Conservation (phyloP, 2,329 filamentous ascomycete species). For the Alternaria rosae region DNA sequence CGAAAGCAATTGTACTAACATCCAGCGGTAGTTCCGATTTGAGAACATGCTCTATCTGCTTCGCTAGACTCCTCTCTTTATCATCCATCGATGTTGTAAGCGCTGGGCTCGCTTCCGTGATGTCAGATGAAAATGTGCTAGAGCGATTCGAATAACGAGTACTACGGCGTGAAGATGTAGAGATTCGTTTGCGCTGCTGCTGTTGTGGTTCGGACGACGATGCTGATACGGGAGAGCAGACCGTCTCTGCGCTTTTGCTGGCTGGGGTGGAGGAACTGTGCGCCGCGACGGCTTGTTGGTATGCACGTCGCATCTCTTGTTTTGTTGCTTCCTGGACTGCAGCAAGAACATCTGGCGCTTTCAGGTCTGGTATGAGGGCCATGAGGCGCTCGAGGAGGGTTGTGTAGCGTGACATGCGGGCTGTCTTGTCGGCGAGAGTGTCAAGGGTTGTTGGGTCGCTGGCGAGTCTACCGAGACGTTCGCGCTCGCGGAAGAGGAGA, state of each 20-base stretch:
- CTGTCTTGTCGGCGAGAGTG: conserved; percentile 32
- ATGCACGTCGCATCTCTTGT: conserved; percentile 29
- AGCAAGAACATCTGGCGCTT: conserved; percentile 23
- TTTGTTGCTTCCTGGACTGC: conserved; percentile 34
- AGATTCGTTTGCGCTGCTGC: conserved; percentile 11
- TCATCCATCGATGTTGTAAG: not conserved
- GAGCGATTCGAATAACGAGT: conserved; percentile 16
- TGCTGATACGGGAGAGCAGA: not conserved
- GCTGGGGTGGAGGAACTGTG: not conserved
- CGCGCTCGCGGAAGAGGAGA: conserved; percentile 37
- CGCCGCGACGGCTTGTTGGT: conserved; percentile 28
- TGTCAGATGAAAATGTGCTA: not conserved
- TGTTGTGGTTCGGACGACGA: not conserved
- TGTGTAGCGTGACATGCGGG: conserved; percentile 39
- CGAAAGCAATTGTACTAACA: conserved; percentile 30
- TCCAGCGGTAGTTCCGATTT: conserved; percentile 37
- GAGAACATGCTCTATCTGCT: conserved; percentile 34
- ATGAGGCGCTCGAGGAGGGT: conserved; percentile 43
- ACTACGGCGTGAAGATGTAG: not conserved
- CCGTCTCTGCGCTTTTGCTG: not conserved
- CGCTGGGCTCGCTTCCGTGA: not conserved
- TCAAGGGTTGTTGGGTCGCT: conserved; percentile 23
- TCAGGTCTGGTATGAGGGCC: conserved; percentile 31
- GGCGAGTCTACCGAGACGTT: conserved; percentile 35
- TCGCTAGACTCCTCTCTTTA: conserved; percentile 25